A percentile compares a stretch with the other conserved stretches of the same genome.
These are phyloP conservation scores for Fusarium falciforme DNA, from an alignment of 2,329 filamentous ascomycete species.

Conservation along the genomic window DNA sequence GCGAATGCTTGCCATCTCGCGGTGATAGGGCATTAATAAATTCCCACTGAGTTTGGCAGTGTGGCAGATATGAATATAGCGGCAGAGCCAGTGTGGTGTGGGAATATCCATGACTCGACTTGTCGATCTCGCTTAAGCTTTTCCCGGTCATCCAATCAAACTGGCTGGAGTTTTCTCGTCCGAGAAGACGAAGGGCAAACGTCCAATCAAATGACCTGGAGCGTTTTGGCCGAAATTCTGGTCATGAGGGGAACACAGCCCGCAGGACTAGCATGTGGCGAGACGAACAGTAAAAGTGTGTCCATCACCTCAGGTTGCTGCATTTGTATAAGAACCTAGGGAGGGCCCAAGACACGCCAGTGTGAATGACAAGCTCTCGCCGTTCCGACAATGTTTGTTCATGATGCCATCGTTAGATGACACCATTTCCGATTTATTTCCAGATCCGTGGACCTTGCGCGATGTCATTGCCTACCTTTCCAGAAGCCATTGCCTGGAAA, in stretches of 20 bases:
- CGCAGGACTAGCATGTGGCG: not conserved
- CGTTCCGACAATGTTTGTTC: not conserved
- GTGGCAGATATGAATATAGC: no score
- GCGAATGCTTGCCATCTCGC: rapidly evolving
- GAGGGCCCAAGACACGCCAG: not conserved
- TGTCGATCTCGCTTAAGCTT: not conserved
- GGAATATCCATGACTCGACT: not conserved
- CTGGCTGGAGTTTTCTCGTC: not conserved
- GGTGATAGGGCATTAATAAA: not conserved
- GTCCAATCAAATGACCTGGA: not conserved
- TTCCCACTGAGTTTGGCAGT: rapidly evolving
- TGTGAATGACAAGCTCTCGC: no score
- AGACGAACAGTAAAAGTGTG: not conserved
- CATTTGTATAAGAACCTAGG: not conserved
- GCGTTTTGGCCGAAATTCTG: not conserved
- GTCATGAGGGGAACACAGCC: not conserved
- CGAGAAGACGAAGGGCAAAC: not conserved
- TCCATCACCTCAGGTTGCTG: not conserved
- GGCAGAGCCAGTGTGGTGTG: not conserved
- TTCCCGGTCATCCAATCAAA: not conserved
- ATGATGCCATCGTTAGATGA: not conserved
- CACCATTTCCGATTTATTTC: not conserved
- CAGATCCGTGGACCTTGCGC: not conserved
- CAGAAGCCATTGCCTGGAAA: not conserved
- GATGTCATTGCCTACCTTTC: not conserved